Conservation (phyloP, 2,329 filamentous ascomycete species). For the Calcarisporium arbuscula region DNA sequence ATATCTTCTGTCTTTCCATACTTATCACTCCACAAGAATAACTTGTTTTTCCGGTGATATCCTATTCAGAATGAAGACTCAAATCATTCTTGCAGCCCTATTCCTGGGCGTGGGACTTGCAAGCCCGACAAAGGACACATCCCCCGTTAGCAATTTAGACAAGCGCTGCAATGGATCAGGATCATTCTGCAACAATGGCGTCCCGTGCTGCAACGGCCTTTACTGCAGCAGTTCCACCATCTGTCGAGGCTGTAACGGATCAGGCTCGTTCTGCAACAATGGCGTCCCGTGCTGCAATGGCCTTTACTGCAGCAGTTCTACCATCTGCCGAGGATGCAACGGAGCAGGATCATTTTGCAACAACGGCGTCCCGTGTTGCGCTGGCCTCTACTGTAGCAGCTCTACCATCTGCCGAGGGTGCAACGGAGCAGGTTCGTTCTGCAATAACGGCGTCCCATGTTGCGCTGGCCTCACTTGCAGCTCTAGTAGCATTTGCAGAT, state of each 20-base stretch:
- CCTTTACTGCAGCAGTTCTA: constrained; percentile 6
- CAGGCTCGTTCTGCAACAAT: constrained; percentile 7
- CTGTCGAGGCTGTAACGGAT: constrained; percentile 4
- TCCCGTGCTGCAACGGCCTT: constrained; percentile 7
- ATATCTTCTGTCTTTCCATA: no score
- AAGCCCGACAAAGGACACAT: constrained; percentile 2
- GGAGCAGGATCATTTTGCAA: no score
- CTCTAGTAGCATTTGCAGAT: no score
- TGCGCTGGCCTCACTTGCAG: no score
- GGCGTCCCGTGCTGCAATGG: constrained; percentile 7
- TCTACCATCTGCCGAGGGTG: no score
- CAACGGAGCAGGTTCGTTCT: no score
- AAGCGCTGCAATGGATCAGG: constrained; percentile 7
- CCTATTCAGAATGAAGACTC: no score
- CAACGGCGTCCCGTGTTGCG: no score
- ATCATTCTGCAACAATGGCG: constrained; percentile 9
- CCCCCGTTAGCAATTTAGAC: background rate
- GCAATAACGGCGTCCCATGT: no score
- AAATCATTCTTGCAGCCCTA: constrained; percentile 4
- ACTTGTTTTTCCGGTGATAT: no score
- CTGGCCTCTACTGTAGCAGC: no score
- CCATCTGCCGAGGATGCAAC: constrained; percentile 2
- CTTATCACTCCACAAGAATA: no score
- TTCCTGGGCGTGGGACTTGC: constrained; percentile 1
- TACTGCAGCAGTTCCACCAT: constrained; percentile 7